Evolutionary conservation across 2,329 filamentous ascomycete species (phyloP), one percentile per base, ranked within the genome.

Genomic region (Arachnomyces sp.): DNA sequence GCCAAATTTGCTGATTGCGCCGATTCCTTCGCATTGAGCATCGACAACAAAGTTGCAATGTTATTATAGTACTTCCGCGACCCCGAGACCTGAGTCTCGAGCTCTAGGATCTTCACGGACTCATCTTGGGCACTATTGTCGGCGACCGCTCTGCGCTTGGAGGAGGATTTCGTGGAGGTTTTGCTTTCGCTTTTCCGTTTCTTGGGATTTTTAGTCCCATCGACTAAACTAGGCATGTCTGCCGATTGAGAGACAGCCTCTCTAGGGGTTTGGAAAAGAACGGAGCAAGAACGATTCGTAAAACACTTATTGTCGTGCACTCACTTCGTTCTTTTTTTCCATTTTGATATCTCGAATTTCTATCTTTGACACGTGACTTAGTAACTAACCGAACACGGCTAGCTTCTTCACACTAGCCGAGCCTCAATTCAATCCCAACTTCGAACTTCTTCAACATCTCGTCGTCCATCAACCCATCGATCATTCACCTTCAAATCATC

Each of bases 11-110:
- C 69, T 32, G 81, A 74, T 2, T 68, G 61, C 13, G 74, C 68
- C 14, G 68, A 59, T 2, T 72, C 61, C 18, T 67, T 66, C 28
- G 66, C 67, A 54, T 74, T 59, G 29, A 78, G 64, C 53, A 79
- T 73, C 31, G 73, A 72, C 34, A 94, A 69, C 29, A 96, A 66
- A 8, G 74, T 76, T 6, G 78, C 74, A 54, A 96, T 90, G 57
- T 94, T 87, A 70, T 94, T 94, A 72, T 93, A 94, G 64, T 94
- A 77, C 61, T 88, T 86, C 56, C 80, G 84, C 36, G 88, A 94
- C 61, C 92, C 81, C 46, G 88, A 66, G 40, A 96, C 88, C 42
- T 84, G 81, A 47, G 77, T 72, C 66, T 95, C 89, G 40, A 95
- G 74, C 39, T 77, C 66, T 31, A 90, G 65, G 43, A 94, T 84